Percentiles rank a stretch among this genome's conserved stretches.
These are phyloP conservation scores for Erodium moschatum DNA, from an alignment of 441 rosid genomes.

Conservation along the genomic window DNA sequence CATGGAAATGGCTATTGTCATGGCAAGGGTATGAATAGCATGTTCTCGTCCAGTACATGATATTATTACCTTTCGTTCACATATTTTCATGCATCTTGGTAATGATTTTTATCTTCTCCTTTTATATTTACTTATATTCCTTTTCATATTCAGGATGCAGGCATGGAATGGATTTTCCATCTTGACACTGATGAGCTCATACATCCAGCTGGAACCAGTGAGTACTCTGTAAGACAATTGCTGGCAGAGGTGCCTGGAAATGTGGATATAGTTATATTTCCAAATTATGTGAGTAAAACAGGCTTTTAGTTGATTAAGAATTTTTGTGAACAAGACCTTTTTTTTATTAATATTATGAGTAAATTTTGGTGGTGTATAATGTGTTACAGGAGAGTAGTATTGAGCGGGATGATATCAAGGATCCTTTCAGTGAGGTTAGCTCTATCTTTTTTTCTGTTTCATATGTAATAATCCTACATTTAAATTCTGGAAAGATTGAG, in stretches of 20 bases:
- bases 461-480: background rate
- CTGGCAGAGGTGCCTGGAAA: constrained; percentile 55
- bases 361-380: background rate
- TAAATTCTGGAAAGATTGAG: background rate
- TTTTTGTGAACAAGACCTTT: background rate
- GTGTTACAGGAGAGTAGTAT: constrained; percentile 76
- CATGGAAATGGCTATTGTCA: constrained; percentile 88
- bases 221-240: constrained; percentile 67
- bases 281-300: constrained; percentile 70
- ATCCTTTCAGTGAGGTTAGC: constrained; percentile 78
- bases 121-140: background rate
- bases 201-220: constrained; percentile 65
- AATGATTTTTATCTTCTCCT: constrained; percentile 7
- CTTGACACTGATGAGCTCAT: constrained; percentile 88
- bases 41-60: constrained; percentile 14
- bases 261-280: constrained; percentile 67
- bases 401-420: constrained; percentile 72
- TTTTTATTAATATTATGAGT: background rate
- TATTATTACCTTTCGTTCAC: background rate
- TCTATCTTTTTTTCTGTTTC: constrained; percentile 7
- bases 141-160: constrained; percentile 44
- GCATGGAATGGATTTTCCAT: constrained; percentile 86
- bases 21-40: constrained; percentile 66
- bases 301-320: background rate
- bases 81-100: background rate